phyloP scores from a whole-genome alignment of 2,329 filamentous ascomycete species.

The Fusarium oxysporum region DNA sequence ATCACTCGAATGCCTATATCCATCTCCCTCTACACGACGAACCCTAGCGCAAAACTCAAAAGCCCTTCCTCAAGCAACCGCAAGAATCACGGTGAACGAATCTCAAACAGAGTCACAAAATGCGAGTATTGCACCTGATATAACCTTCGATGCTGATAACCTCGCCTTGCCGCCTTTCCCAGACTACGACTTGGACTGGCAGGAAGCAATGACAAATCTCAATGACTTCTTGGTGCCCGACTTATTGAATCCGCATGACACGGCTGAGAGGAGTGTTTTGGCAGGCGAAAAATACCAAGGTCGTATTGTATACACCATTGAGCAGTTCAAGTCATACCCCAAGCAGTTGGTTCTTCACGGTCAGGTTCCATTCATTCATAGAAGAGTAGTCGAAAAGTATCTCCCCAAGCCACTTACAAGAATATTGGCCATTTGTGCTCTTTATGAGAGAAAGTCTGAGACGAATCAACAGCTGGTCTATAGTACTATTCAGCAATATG shows the following conservation, averaged over 20 bases:
- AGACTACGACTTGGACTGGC: not conserved
- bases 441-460: not conserved
- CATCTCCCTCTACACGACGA: not conserved
- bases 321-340: not conserved
- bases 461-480: not conserved
- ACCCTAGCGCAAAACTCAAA: not conserved
- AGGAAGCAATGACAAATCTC: not conserved
- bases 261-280: not conserved
- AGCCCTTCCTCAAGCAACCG: not conserved
- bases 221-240: not conserved
- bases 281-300: not conserved
- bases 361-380: not conserved
- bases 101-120: too few species aligned
- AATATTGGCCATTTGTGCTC: not conserved
- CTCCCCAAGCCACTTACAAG: not conserved
- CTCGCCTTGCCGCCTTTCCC: not conserved
- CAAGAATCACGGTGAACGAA: not conserved
- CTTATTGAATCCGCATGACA: not conserved
- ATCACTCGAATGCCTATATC: not conserved
- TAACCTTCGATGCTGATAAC: not conserved
- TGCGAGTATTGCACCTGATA: not conserved
- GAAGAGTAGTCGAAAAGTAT: not conserved
- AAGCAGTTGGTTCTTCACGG: not conserved
- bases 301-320: not conserved
- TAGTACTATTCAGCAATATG: not conserved